Base-by-base conservation (phyloP, 2,329 filamentous ascomycete species). In the Rosellinia necatrix region DNA sequence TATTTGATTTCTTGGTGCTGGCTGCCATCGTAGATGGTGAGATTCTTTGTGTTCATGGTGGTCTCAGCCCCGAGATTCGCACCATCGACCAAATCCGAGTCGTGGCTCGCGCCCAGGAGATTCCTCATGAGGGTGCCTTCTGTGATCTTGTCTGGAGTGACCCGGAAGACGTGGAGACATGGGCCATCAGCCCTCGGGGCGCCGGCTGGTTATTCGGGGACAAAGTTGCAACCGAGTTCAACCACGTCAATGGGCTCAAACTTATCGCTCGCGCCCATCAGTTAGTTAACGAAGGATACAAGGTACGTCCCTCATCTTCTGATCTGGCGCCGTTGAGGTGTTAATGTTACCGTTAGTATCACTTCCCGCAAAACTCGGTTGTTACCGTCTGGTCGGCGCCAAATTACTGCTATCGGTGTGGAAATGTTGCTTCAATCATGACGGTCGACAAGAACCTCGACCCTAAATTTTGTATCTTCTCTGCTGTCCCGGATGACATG, bases 71-170 rank as follows among this genome's bases (percentile, higher is more conserved):
- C 2, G 91, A 91, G 68, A 97, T 99, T 66, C 90, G 97, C 72
- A 96, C 91, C 17, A 97, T 99, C 69, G 94, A 99, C 72, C 94
- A 99, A 78, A 97, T 99, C 74, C 94, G 96, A 68, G 96, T 99
- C 64, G 96, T 99, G 61, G 94, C 97, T 65, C 88, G 94, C 42
- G 97, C 96, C 66, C 89, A 96, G 67, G 94, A 99, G 73, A 99
- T 99, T 66, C 94, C 94, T 6, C 94, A 99, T 69, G 94, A 99
- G 76, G 94, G 94, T 5, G 94, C 94, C 2, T 99, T 99, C 86
- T 96, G 94, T 47, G 94, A 99, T 72, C 78, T 99, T 34, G 94
- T 99, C 6, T 99, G 94, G 94, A 96, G 91, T 51, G 94, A 99
- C 71, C 94, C 94, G 1, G 94, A 99, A 70, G 94, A 99, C 64